Evolutionary conservation across 352 stramenopile species (phyloP), one percentile per base, ranked within the genome.

Genomic region (Pythium scleroteichum): DNA sequence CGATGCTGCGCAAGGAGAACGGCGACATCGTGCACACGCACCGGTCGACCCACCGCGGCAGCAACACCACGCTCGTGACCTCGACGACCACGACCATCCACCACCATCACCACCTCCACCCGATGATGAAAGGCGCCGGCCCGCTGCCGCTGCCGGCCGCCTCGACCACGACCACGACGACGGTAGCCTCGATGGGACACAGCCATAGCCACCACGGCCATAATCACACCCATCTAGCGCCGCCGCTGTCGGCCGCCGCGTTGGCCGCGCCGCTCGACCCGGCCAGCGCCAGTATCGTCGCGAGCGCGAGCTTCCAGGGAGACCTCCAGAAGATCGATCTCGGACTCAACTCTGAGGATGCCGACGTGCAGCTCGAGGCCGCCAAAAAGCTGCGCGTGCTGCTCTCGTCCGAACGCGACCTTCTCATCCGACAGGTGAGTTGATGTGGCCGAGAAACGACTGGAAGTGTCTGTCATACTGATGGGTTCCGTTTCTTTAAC

Each of bases 321-420:
- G 83, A 92, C 67, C 60, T 93, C 29, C 86, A 92, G 45, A 89
- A 93, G 59, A 93, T 92, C 52, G 84, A 93, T 51, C 51, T 81
- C 1, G 84, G 83, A 16, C 62, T 95, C 33, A 90, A 88, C 63
- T 95, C 83, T 42, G 81, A 95, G 53, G 80, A 95, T 50, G 79
- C 83, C 0, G 82, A 90, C 50, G 78, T 93, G 48, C 85, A 95
- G 65, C 69, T 93, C 10, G 84, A 92, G 64, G 85, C 85, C 8
- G 85, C 85, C 42, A 95, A 94, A 72, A 95, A 95, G 68, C 71
- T 95, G 44, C 85, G 85, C n/a, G 79, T 89, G 44, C 53, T 95
- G 59, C 75, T 95, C 17, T 93, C 83, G 26, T 92, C 82, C 14
- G 85, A 95, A 55, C 80, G 85, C 27, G 85, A 95, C 69, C 62